Base-by-base conservation (phyloP, 768 basidiomycete genomes). In the Brasilioporus rufonigricans region DNA sequence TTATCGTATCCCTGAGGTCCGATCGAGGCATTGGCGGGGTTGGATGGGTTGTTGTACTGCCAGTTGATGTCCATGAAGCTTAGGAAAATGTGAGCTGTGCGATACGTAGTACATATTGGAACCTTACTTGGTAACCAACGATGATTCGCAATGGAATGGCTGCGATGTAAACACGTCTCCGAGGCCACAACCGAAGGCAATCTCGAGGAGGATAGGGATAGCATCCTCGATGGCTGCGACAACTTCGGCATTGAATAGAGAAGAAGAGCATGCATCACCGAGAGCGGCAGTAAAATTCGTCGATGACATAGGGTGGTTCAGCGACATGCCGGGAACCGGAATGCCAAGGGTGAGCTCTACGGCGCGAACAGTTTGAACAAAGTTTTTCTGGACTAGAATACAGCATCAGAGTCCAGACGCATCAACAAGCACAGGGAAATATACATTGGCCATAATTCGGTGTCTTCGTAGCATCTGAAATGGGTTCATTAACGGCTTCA, bases 31-130 rank as follows among this genome's bases (percentile, higher is more conserved):
- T 82, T 75, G 8, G 84, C 82, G 14, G 90, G 90, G 63, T 92
- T 92, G 6, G 86, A 13, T 18, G 83, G 86, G 68, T 81, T 77
- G 61, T 85, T 77, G 65, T 75, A 69, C 63, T 92, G 90, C 90
- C 90, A 92, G 55, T 81, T 83, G 44, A 87, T 63, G 59, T 92
- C 88, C 88, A 91, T 91, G 66, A 90, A 90, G 60, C 89, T 91
- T 59, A 6, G 26, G 4, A n/a, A 8, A 19, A 44, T 5, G 26
- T 67, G 27, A 65, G 38, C 10, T 23, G 13, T 33, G 50, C 18
- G 12, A 14, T 31, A 44, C 38, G 9, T 41, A 50, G 38, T 23
- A 47, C 9, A 39, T n/a, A 39, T 19, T 2, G 2, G 19, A 19
- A 31, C 56, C 72, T 58, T 60, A 79, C 78, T 48, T 80, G 4